Evolutionary conservation across 768 basidiomycete species (phyloP).

Genomic region (Mycena floridula): DNA sequence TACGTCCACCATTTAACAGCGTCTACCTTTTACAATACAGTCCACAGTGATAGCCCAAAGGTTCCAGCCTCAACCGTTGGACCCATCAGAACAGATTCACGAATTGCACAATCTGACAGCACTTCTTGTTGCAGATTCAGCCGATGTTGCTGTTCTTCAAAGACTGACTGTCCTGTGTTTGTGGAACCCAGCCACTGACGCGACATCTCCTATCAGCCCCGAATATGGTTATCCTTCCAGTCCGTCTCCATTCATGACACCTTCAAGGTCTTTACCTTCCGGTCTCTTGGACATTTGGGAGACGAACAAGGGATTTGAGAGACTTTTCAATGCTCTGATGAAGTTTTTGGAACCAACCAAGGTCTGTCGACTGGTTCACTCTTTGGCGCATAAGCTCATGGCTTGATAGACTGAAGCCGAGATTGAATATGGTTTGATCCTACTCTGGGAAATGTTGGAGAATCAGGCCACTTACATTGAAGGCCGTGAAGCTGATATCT

Average conservation of each 20-base stretch:
- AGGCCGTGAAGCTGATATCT: conserved; percentile 73
- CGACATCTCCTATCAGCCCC: conserved; percentile 52
- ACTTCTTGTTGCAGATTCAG: conserved; percentile 46
- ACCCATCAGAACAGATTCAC: conserved; percentile 35
- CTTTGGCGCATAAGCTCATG: too few species aligned
- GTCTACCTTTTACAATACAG: background rate
- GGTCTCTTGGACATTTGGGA: conserved; percentile 64
- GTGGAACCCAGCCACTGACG: conserved; percentile 47
- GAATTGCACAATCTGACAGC: conserved; percentile 50
- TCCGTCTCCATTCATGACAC: conserved; percentile 47
- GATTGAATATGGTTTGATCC: conserved; percentile 73
- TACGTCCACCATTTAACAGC: conserved; percentile 30
- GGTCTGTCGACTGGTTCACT: conserved; percentile 40
- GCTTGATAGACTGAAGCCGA: conserved; percentile 48
- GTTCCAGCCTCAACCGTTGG: conserved; percentile 13
- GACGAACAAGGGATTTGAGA: conserved; percentile 63
- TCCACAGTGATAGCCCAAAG: conserved; percentile 41
- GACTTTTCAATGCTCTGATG: conserved; percentile 60
- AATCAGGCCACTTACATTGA: conserved; percentile 69
- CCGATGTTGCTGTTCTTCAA: conserved; percentile 51
- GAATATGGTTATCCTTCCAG: conserved; percentile 44
- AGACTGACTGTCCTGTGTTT: conserved; percentile 60
- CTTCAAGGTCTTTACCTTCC: conserved; percentile 34
- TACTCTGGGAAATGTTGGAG: conserved; percentile 80
- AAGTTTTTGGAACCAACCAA: conserved; percentile 54